phyloP scores from a whole-genome alignment of 225 moss, liverwort and hornwort species.

The Bryoerythrophyllum caledonicum region DNA sequence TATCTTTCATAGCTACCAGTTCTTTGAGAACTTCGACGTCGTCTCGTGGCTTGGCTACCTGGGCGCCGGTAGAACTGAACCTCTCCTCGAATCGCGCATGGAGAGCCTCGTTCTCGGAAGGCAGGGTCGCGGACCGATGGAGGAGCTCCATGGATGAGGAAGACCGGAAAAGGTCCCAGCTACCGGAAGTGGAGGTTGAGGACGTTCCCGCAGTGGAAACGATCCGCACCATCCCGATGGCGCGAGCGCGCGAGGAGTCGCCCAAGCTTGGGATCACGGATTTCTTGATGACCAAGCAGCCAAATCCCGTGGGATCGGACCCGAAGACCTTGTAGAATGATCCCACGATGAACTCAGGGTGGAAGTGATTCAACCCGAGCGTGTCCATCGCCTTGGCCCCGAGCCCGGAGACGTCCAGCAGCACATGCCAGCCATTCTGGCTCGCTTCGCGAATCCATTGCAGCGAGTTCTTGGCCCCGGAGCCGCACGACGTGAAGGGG shows the following conservation, averaged over 20 bases:
- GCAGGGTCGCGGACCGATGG: not conserved
- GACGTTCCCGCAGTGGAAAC: constrained; percentile 33
- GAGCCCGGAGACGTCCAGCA: constrained; percentile 62
- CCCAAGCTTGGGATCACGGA: constrained; percentile 50
- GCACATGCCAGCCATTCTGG: constrained; percentile 65
- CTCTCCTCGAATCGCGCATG: constrained; percentile 40
- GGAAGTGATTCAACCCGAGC: constrained; percentile 52
- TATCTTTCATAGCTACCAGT: constrained; percentile 12
- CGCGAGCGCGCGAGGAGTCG: constrained; percentile 60
- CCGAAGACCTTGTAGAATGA: constrained; percentile 70
- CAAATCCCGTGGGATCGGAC: constrained; percentile 65
- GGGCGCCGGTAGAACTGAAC: constrained; percentile 17
- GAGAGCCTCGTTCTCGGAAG: constrained; percentile 28
- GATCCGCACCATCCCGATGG: constrained; percentile 61
- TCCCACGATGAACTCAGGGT: constrained; percentile 61
- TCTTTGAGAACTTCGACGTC: constrained; percentile 10
- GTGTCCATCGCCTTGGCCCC: constrained; percentile 65
- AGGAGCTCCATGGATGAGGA: constrained; percentile 23
- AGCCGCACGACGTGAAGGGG: constrained; percentile 53
- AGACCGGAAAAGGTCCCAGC: constrained; percentile 32
- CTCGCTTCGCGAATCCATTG: constrained; percentile 59
- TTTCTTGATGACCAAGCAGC: constrained; percentile 63
- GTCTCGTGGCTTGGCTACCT: constrained; percentile 13
- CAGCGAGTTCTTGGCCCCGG: constrained; percentile 51
- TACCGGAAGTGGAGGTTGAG: constrained; percentile 18